Evolutionary conservation across 2,329 filamentous ascomycete species (phyloP), one percentile per base, ranked within the genome.

Genomic region (Clonostachys byssicola): DNA sequence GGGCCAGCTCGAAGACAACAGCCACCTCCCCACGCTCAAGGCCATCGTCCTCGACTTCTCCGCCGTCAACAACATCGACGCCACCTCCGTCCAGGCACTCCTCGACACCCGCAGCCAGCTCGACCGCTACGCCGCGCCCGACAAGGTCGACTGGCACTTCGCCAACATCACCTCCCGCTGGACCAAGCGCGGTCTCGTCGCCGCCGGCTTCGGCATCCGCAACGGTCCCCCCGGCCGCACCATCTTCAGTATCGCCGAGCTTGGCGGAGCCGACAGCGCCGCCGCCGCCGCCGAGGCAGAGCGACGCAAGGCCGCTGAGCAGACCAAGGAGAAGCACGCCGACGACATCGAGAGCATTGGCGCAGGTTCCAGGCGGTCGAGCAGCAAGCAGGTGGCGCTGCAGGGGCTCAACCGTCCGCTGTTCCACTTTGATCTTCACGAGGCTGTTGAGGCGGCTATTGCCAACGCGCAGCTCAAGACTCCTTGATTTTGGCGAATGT

Each of bases 191-290:
- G 77, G 78, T 1, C 64, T 82, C 3, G 70, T 71, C 1, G 72
- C 72, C 6, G 77, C 75, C 5, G 77, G 77, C 2, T 81, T 81
- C 51, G 78, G 78, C 9, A 67, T 61, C 56, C 61, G 61, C 17
- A 30, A 30, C 23, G 23, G 23, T 30, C 23, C 23, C 23, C 23
- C 23, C 23, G 42, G 30, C 12, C 56, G 34, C 47, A 88, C 90
- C 18, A 92, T 97, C 56, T 97, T 96, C 77, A 90, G 83, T 60
- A 92, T 97, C 34, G 89, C 92, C 2, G 90, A 96, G 60, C 82
- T 95, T 45, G 83, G 89, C 49, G 86, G 91, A 10, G 71, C 73
- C 2, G 36, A 39, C 14, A 39, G 14, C 14, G 14, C 36, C 36
- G 36, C 17, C 17, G 14, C 36, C 14, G 89, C 85, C 16, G 88